Evolutionary conservation across 2,329 filamentous ascomycete species (phyloP), one percentile per base, ranked within the genome.

Genomic region (Pseudogymnoascus sp.): DNA sequence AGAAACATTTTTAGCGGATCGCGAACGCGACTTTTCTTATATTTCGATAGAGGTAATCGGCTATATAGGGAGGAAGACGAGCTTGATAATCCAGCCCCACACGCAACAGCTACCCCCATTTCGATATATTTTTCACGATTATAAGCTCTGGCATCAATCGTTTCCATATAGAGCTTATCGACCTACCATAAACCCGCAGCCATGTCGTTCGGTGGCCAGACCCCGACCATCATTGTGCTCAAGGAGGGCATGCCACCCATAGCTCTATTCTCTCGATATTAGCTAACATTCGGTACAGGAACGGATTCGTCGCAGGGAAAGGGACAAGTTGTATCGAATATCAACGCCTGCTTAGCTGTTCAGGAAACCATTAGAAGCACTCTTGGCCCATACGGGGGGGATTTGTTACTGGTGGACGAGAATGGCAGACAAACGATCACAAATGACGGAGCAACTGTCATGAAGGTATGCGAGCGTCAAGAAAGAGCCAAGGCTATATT

Each of bases 401-500:
- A 99, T 78, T 79, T 97, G 74, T 82, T 99, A 74, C 87, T 99
- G 78, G 93, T 97, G 62, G 94, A 97, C 77, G 87, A 86, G 76
- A 97, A 97, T 81, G 94, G 94, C 75, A 87, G 79, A 76, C 92
- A 97, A 79, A 99, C 94, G 61, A 97, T 99, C 74, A 99, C 94
- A 70, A 99, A 99, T 78, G 94, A 99, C 79, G 94, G 94, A 73
- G 94, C 94, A 58, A 99, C 94, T 59, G 94, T 97, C 64, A 99
- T 99, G 94, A 97, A 97, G 87, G 90, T 91, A 75, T 69, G 76
- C 61, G 60, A 54, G 47, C 13, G 24, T 17, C 5, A 31, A 36
- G 26, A 1, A 39, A 40, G 10, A 24, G 7, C 7, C 4, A 4
- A 6, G 36, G 33, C n/a, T 29, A 6, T 36, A 6, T 2, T 11